A percentile compares a stretch with the other conserved stretches of the same genome.
Conservation (phyloP, 2,329 filamentous ascomycete species). For the Tricladium varicosporioides region DNA sequence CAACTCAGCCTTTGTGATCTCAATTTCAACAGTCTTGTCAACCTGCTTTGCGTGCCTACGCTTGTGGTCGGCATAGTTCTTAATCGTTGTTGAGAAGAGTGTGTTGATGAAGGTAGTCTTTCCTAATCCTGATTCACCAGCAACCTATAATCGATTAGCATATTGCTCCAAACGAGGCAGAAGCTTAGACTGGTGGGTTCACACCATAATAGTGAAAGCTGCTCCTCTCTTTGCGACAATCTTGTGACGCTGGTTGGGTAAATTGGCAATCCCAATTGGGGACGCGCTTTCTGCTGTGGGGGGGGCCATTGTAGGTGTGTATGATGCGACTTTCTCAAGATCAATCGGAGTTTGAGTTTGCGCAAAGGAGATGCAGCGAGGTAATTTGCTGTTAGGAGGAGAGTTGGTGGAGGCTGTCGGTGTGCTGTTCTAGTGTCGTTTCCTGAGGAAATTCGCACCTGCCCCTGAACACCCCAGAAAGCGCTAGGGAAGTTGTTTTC, state of each 20-base stretch:
- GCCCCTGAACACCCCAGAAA: conserved; percentile 11
- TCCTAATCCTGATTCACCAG: conserved; percentile 95
- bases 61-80: conserved; percentile 99
- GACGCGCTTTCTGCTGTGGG: conserved; percentile 59
- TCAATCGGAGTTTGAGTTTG: conserved; percentile 1
- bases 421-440: conserved; percentile 13
- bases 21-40: conserved; percentile 99
- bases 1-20: conserved; percentile 99
- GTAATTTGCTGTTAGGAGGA: not conserved
- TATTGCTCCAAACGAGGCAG: not conserved
- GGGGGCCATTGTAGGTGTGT: conserved; percentile 49
- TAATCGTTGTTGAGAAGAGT: conserved; percentile 99
- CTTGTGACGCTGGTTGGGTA: conserved; percentile 69
- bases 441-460: conserved; percentile 14
- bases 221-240: conserved; percentile 83
- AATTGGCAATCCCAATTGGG: conserved; percentile 72
- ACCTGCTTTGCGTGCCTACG: conserved; percentile 98
- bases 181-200: conserved; percentile 1
- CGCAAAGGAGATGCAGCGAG: not conserved
- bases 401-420: conserved; percentile 7
- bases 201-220: conserved; percentile 98
- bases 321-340: not conserved
- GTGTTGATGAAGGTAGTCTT: conserved; percentile 99
- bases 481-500: conserved; percentile 4
- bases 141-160: conserved; percentile 60